Evolutionary conservation across 2,329 filamentous ascomycete species (phyloP).

Genomic region (Ascochyta lentis): DNA sequence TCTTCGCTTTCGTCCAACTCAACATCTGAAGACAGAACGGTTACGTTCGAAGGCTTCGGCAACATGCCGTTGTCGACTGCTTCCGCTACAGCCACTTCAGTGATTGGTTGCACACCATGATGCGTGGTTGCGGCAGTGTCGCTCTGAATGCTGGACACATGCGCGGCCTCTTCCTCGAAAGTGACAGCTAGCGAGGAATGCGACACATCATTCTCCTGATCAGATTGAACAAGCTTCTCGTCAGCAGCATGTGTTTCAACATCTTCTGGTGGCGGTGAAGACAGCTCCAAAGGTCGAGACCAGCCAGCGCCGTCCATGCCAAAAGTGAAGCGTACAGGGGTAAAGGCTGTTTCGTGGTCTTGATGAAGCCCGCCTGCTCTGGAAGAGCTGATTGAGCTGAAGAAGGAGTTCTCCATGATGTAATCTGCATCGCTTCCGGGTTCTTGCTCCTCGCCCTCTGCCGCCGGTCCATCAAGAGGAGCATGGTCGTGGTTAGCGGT

Average conservation of each 20-base stretch:
- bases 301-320: conserved; percentile 41
- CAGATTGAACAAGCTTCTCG: background rate
- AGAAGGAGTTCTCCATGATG: conserved; percentile 42
- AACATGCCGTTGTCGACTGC: background rate
- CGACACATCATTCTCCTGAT: too few species aligned
- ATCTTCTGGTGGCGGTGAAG: conserved; percentile 25
- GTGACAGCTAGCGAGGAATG: background rate
- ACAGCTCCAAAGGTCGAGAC: conserved; percentile 24
- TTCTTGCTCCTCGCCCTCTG: conserved; percentile 14
- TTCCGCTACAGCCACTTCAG: background rate
- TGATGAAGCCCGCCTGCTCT: conserved; percentile 30
- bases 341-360: conserved; percentile 45
- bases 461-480: background rate
- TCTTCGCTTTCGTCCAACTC: background rate
- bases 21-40: conserved; percentile 1
- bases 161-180: background rate
- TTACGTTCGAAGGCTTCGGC: background rate
- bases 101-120: background rate
- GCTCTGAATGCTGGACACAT: background rate
- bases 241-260: conserved; percentile 9
- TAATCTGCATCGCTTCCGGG: conserved; percentile 31
- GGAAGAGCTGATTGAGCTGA: conserved; percentile 41
- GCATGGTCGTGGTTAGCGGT: conserved; percentile 7
- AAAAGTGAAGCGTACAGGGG: conserved; percentile 46
- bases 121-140: background rate